A percentile compares a stretch with the other conserved stretches of the same genome.
phyloP scores from a whole-genome alignment of 2,329 filamentous ascomycete species.

The Huntiella decipiens region DNA sequence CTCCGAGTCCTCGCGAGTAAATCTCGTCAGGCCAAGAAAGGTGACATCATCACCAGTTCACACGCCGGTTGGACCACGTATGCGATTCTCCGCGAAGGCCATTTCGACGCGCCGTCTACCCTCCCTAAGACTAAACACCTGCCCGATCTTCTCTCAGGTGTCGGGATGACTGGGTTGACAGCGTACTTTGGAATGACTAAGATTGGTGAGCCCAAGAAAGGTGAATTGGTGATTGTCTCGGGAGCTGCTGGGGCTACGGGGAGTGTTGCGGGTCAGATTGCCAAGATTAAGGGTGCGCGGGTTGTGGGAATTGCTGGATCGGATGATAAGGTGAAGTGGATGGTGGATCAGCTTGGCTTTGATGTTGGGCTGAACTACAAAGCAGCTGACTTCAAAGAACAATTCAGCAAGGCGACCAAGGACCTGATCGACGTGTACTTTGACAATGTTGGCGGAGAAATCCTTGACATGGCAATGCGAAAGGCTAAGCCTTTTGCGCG shows the following conservation, averaged over 20 bases:
- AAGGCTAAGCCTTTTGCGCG: constrained; percentile 43
- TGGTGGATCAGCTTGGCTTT: constrained; percentile 45
- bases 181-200: constrained; percentile 58
- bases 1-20: constrained; percentile 43
- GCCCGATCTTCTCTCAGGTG: constrained; percentile 42
- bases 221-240: constrained; percentile 59
- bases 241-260: constrained; percentile 65
- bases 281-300: constrained; percentile 46
- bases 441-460: constrained; percentile 54
- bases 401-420: constrained; percentile 39
- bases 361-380: constrained; percentile 55
- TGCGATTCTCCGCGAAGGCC: constrained; percentile 35
- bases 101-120: constrained; percentile 23
- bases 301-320: constrained; percentile 48
- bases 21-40: constrained; percentile 32
- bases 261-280: constrained; percentile 58
- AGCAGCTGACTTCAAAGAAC: constrained; percentile 36
- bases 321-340: constrained; percentile 47
- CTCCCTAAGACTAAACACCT: constrained; percentile 24
- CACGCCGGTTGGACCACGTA: constrained; percentile 48
- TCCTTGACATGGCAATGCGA: constrained; percentile 44
- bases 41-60: constrained; percentile 34
- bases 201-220: constrained; percentile 46
- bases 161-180: constrained; percentile 52
- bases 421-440: constrained; percentile 50